These are phyloP conservation scores for Lentinula guzmanii DNA, from an alignment of 768 basidiomycete species.

Conservation along the genomic window DNA sequence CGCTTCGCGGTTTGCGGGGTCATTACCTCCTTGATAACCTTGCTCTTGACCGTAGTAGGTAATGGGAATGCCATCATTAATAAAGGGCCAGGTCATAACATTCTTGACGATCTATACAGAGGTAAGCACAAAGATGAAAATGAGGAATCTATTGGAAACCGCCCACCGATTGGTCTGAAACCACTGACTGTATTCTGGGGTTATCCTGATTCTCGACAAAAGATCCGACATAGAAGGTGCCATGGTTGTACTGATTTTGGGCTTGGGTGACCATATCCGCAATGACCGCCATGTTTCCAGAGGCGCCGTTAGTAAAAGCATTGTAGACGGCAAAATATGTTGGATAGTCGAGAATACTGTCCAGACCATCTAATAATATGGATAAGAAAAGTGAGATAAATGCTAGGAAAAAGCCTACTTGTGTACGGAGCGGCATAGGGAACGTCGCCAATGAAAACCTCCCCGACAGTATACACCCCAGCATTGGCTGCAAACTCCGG, in stretches of 20 bases:
- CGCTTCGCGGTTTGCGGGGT: conserved; percentile 64
- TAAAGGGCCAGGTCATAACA: conserved; percentile 58
- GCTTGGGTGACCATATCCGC: conserved; percentile 21
- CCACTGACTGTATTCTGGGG: conserved; percentile 50
- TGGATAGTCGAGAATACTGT: conserved; percentile 58
- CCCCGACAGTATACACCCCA: conserved; percentile 69
- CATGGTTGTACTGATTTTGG: conserved; percentile 36
- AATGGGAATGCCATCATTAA: conserved; percentile 66
- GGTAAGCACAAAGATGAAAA: background rate
- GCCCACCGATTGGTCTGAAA: conserved; percentile 38
- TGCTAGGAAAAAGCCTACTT: background rate
- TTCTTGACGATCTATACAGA: conserved; percentile 32
- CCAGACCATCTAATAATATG: conserved; percentile 23
- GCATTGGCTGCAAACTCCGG: conserved; percentile 52
- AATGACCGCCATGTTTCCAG: conserved; percentile 39
- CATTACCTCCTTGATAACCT: conserved; percentile 44
- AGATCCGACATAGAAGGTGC: conserved; percentile 38
- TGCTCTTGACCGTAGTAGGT: conserved; percentile 73
- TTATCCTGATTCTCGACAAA: conserved; percentile 72
- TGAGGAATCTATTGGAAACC: conserved; percentile 1
- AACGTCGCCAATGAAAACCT: conserved; percentile 25
- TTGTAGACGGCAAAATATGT: conserved; percentile 43
- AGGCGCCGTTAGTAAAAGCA: conserved; percentile 45
- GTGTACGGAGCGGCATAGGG: conserved; percentile 35
- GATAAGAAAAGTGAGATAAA: background rate